Evolutionary conservation across 352 stramenopile genomes (phyloP), one percentile per base, ranked within the genome.

Genomic region (Globisporangium recalcitrans): DNA sequence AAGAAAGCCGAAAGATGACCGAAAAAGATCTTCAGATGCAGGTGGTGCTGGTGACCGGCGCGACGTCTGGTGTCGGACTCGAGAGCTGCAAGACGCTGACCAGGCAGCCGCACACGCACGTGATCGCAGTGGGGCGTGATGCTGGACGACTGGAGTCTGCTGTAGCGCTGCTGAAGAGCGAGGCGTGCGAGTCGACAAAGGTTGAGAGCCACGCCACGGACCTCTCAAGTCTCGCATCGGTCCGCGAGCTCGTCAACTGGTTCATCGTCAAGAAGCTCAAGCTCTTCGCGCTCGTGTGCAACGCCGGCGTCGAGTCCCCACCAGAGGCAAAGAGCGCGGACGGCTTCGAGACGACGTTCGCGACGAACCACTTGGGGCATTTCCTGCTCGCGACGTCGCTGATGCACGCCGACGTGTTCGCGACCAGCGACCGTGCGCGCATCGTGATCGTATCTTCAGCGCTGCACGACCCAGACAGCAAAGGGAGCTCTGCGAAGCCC

Each of bases 311-410:
- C 32, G 68, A 78, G 44, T 67, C 65, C n/a, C 68, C 68, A 19
- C 65, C 58, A 19, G 31, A 63, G 2, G 14, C 24, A 0, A 69
- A 38, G 38, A 73, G 61, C 4, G 61, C 22, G 11, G 71, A 78
- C 11, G 68, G 71, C 11, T 75, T 75, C 26, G 71, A 78, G 58
- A 75, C 65, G 11, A 78, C 69, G 40, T 78, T 78, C 31, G 71
- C 69, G 21, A 75, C 71, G 31, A 78, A 78, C 49, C 71, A 78
- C 63, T 42, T 75, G 29, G 57, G 60, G n/a, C 71, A 78, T n/a
- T 78, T 78, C 32, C n/a, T 78, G 44, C 60, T 78, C 22, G 66
- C 64, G 38, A 74, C 62, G 19, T 63, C 65, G 48, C 46, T 78
- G 2, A 63, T 66, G 32, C 60, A 74, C 58, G 46, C 42, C 9